Evolutionary conservation across 106 monocot genomes (phyloP).

Genomic region (Posidonia australis): DNA sequence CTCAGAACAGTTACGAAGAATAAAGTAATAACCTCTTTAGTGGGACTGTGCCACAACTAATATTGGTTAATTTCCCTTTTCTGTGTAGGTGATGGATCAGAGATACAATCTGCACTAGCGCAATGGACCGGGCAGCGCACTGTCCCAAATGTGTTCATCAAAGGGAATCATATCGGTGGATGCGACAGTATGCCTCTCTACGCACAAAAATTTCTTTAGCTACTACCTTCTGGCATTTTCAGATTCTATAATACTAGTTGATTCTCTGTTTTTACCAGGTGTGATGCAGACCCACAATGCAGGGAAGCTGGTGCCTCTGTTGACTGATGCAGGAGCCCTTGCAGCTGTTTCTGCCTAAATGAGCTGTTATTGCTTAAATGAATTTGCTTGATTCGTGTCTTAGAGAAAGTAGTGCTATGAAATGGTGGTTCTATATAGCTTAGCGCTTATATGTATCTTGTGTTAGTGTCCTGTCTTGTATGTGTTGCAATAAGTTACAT

Average conservation of each 20-base stretch:
- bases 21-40: neutral
- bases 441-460: too few species aligned
- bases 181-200: slow-evolving; percentile 46
- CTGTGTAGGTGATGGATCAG: slow-evolving; percentile 63
- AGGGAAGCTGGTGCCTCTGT: slow-evolving; percentile 66
- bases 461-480: too few species aligned
- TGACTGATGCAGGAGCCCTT: slow-evolving; percentile 68
- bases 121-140: slow-evolving; percentile 81
- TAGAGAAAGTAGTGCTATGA: too few species aligned
- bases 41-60: neutral
- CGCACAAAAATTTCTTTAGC: neutral
- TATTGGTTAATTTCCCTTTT: neutral
- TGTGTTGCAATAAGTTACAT: too few species aligned
- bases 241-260: too few species aligned
- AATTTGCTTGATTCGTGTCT: too few species aligned
- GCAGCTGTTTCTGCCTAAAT: neutral
- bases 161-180: slow-evolving; percentile 80
- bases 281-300: slow-evolving; percentile 27
- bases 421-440: too few species aligned
- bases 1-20: too few species aligned
- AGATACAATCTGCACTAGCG: slow-evolving; percentile 47
- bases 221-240: neutral
- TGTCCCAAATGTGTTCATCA: slow-evolving; percentile 90
- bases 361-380: too few species aligned
- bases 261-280: slow-evolving; percentile 25